phyloP scores from a whole-genome alignment of 2,329 filamentous ascomycete species.

The Fusarium humuli region DNA sequence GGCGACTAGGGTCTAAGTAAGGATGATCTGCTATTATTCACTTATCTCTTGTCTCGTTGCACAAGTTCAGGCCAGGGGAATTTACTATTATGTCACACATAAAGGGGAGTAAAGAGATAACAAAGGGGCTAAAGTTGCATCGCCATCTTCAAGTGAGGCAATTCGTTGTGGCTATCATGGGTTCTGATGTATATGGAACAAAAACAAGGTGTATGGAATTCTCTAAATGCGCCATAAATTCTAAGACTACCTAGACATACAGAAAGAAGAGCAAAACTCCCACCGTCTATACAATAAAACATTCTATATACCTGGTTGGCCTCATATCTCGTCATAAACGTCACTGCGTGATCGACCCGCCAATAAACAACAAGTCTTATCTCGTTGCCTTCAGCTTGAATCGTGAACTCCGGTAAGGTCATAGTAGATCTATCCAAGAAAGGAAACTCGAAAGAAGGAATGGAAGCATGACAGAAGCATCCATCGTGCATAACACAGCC shows the following conservation, averaged over 20 bases:
- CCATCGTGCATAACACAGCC: slow-evolving; percentile 32
- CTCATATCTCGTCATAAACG: slow-evolving; percentile 39
- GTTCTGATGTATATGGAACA: slow-evolving; percentile 14
- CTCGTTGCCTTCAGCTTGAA: slow-evolving; percentile 35
- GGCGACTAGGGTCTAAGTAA: background rate
- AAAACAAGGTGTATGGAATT: slow-evolving; percentile 15
- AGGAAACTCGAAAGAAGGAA: slow-evolving; percentile 42
- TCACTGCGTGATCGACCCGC: slow-evolving; percentile 33
- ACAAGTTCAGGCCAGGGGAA: slow-evolving; percentile 13
- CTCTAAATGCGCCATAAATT: slow-evolving; percentile 16
- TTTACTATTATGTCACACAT: slow-evolving; percentile 17
- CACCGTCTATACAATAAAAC: slow-evolving; percentile 32
- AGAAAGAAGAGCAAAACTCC: slow-evolving; percentile 22
- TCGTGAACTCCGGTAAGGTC: slow-evolving; percentile 10
- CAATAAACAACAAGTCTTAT: slow-evolving; percentile 36
- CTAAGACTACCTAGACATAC: background rate
- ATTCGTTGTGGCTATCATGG: slow-evolving; percentile 5
- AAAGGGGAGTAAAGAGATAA: slow-evolving; percentile 14
- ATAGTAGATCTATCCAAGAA: slow-evolving; percentile 13
- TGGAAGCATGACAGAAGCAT: slow-evolving; percentile 39
- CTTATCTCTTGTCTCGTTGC: slow-evolving; percentile 23
- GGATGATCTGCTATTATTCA: slow-evolving; percentile 11
- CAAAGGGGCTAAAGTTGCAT: slow-evolving; percentile 2
- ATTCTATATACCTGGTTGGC: slow-evolving; percentile 28
- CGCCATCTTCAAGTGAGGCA: background rate